Evolutionary conservation across 805 yeast genomes (phyloP), one percentile per base, ranked within the genome.

Genomic region (Cyberlindnera sargentensis): DNA sequence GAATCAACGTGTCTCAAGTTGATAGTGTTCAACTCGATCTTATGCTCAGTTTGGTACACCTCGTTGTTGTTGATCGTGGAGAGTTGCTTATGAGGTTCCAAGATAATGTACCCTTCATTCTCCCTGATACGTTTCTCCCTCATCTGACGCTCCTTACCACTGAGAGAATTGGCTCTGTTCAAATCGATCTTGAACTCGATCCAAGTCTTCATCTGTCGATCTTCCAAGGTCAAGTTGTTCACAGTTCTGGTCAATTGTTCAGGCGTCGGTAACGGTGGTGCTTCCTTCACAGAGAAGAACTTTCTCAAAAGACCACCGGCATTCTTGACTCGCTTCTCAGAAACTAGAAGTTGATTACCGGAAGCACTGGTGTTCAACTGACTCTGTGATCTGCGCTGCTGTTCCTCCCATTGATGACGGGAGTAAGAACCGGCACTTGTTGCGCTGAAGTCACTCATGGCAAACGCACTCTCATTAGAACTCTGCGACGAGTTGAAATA

Each of bases 401-500:
- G 47, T 44, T 64, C 65, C 31, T 80, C 80, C 56, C 67, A 70
- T 53, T 75, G 82, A 59, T 87, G 95, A 56, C 95, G 74, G 37
- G 81, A 79, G 46, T 80, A 79, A 29, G 95, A 84, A 0, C 95
- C 95, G 1, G 95, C 95, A 49, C 93, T 82, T 0, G 95, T 84
- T 4, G 95, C 95, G 65, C 93, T 84, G 48, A 84, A 73, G 59
- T 85, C 93, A 31, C 76, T 72, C 63, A 72, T 60, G 8, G 68
- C 57, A 3, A 76, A 68, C 28, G 71, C 63, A 41, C 72, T 65
- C 34, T 61, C 64, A 43, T 65, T 61, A 11, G 70, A 67, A 11
- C 65, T 55, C 26, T 58, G 51, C 1, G 89, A 81, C 43, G 69
- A 71, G 2, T 75, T 73, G 56, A 76, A 66, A 41, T 68, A 71